Evolutionary conservation across 352 stramenopile genomes (phyloP), one percentile per base, ranked within the genome.

Genomic region (Pythium periplocum): DNA sequence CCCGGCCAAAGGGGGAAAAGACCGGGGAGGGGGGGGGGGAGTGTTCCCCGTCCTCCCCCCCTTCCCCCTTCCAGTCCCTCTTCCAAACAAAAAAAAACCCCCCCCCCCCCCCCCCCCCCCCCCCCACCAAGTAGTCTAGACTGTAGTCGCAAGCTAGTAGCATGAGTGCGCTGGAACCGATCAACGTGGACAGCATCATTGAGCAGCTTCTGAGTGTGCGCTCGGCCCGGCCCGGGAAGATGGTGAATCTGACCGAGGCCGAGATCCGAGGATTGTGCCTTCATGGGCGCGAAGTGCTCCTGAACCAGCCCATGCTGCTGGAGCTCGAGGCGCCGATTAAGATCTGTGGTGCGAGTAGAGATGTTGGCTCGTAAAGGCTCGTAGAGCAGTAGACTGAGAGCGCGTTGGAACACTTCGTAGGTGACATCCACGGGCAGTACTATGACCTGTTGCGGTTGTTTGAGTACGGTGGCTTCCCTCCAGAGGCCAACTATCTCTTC

Each of bases 241-340:
- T 97, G 71, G 97, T 99, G 43, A 92, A 97, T 61, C 77, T 99
- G 17, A 87, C 87, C 5, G 96, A 99, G 75, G 86, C 78, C 42
- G 95, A 99, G 70, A 98, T 99, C 57, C 96, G 96, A 44, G 96
- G 95, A 57, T 85, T 99, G n/a, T 99, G 97, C 61, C 73, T 98
- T 32, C 93, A 98, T 47, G 87, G 91, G 51, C 85, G 96, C 54
- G 96, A 99, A 67, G 87, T 99, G 46, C 98, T 99, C 64, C 97
- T 99, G 57, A 79, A 81, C 37, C 97, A 99, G 72, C 97, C 97
- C 4, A 99, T 99, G 71, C 83, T 99, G 43, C 66, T 99, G 46
- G 97, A 99, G 74, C 79, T 99, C 26, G 97, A 99, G 74, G 97
- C 97, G 37, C 97, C 97, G 5, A 98, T 98, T 59, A 98, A 98